Evolutionary conservation across 257 asterid species (phyloP), one percentile per base, ranked within the genome.

Genomic region (Mentha longifolia): DNA sequence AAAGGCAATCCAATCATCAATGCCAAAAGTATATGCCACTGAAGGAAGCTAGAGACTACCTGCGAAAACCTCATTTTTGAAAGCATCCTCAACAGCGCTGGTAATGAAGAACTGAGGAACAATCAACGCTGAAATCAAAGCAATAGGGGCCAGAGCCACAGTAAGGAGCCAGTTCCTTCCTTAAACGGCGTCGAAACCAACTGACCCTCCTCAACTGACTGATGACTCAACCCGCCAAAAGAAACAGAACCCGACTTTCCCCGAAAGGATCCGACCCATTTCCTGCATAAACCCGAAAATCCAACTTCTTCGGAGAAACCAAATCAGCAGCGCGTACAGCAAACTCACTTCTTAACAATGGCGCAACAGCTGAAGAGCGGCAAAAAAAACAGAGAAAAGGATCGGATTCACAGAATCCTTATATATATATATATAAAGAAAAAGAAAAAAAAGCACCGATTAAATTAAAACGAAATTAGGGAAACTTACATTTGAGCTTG

Each of bases 211-310:
- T 94, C 99, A 30, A 84, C 78, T 6, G 91, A 86, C 65, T 91
- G 95, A 76, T 91, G 90, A 62, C 77, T 94, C 75, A 89, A 54
- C 65, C 96, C 97, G 3, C 73, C 77, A 61, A 89, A 94, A 3
- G 97, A 89, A 77, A 89, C 84, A 20, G 92, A 89, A 41, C 97
- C 99, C 2, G 97, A 76, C 71, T 89, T 94, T 3, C 99, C 97
- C 11, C 86, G 85, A 76, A 86, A 4, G 88, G 93, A 19, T 88
- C 97, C 16, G 84, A 72, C 71, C 78, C 84, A 3, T 73, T 77
- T 45, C 25, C 58, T 3, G 84, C 85, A 45, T 78, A 65, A 33
- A 78, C 79, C 64, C 84, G 75, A 65, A 86, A 84, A 57, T 69
- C 65, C 70, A 31, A 65, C 54, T 76, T 82, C 87, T 77, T 81